phyloP scores from a whole-genome alignment of 768 basidiomycete species.

The Pleurotus citrinopileatus region DNA sequence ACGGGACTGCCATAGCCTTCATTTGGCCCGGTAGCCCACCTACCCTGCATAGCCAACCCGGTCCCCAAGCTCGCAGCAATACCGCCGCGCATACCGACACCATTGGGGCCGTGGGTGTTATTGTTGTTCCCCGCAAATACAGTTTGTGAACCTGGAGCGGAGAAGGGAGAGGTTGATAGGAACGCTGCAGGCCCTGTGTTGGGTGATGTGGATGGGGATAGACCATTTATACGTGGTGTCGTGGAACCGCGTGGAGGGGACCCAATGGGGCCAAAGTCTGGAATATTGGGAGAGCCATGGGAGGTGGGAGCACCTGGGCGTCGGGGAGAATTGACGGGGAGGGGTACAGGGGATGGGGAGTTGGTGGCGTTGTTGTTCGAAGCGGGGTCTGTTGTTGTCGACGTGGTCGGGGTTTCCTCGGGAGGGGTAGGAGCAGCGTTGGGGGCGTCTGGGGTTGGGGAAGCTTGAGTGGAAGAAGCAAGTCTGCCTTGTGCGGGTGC shows the following conservation, averaged over 20 bases:
- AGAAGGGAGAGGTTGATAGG: constrained; percentile 69
- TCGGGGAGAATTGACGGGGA: constrained; percentile 43
- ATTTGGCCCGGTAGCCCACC: not conserved
- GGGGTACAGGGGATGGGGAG: constrained; percentile 41
- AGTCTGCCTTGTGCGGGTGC: constrained; percentile 41
- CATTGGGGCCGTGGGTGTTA: too few relatives aligned
- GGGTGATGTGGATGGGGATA: constrained; percentile 64
- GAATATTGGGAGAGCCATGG: constrained; percentile 27
- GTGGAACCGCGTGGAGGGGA: constrained; percentile 57
- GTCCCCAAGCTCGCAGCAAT: constrained; percentile 57
- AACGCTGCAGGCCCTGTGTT: constrained; percentile 25
- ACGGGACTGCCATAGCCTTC: constrained; percentile 22
- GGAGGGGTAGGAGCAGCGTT: constrained; percentile 6
- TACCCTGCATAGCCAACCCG: constrained; percentile 7
- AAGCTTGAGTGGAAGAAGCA: too few relatives aligned
- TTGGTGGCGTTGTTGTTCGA: constrained; percentile 17
- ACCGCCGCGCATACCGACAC: constrained; percentile 34
- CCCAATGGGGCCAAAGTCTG: constrained; percentile 81
- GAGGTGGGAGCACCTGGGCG: constrained; percentile 30
- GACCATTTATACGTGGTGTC: constrained; percentile 34
- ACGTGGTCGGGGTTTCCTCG: constrained; percentile 6
- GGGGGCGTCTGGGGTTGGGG: too few relatives aligned
- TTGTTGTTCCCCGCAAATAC: constrained; percentile 43
- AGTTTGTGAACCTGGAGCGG: constrained; percentile 64
- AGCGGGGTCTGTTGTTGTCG: constrained; percentile 11